These are phyloP conservation scores for Penicillium sp. DNA, from an alignment of 2,329 filamentous ascomycete genomes.

Conservation along the genomic window DNA sequence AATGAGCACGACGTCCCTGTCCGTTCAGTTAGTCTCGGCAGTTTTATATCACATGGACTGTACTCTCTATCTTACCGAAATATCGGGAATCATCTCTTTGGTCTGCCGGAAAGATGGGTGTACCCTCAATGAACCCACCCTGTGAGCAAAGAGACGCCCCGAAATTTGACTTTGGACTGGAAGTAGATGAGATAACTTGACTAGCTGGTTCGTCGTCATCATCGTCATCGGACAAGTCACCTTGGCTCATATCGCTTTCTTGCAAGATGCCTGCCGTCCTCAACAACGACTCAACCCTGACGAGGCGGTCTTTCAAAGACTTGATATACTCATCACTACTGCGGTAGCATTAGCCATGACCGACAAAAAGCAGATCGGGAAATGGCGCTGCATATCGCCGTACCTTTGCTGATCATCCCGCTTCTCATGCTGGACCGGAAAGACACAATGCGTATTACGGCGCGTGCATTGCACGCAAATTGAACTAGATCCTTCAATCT, in stretches of 20 bases:
- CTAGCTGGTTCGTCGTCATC: constrained; percentile 8
- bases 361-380: neutral
- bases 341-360: constrained; percentile 6
- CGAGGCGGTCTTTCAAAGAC: constrained; percentile 81
- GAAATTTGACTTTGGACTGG: constrained; percentile 5
- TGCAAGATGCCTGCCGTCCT: constrained; percentile 71
- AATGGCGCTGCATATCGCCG: neutral
- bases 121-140: constrained; percentile 48
- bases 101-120: constrained; percentile 76
- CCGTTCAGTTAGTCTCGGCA: neutral
- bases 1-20: constrained; percentile 83
- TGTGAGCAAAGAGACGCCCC: constrained; percentile 17
- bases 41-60: neutral
- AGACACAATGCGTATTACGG: constrained; percentile 88
- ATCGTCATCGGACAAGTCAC: constrained; percentile 14
- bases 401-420: constrained; percentile 83
- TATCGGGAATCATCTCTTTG: constrained; percentile 83
- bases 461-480: constrained; percentile 79
- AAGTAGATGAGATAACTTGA: constrained; percentile 6
- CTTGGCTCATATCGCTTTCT: constrained; percentile 61
- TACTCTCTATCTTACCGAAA: constrained; percentile 41
- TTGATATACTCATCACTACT: constrained; percentile 83
- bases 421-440: constrained; percentile 90
- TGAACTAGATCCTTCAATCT: constrained; percentile 67
- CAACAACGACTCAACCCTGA: constrained; percentile 77